Base-by-base conservation (phyloP, 805 yeast genomes). In the Hanseniaspora mollemarum region DNA sequence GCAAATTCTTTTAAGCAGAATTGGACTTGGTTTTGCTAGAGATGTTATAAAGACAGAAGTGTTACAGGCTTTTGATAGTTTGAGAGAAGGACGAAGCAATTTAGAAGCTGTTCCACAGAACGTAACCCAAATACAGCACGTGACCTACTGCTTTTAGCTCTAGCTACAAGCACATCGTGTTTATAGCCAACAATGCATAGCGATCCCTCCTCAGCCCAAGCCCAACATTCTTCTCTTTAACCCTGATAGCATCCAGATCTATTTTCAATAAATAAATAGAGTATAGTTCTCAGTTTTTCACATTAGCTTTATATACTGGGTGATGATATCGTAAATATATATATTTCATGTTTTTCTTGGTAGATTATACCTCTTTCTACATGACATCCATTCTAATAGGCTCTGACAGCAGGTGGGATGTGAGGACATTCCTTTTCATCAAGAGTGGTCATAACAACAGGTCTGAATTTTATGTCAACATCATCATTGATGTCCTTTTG, bases 341-440 rank as follows among this genome's bases (percentile, higher is more conserved):
- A 4, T 7, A 15, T 36, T n/a, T 36, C 16, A 5, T 18, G 21
- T 21, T 28, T 7, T 28, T 8, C 12, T 28, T 28, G 12, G 31
- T 28, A 8, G 7, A 28, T 28, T 12, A 8, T 28, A 28, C 12
- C 31, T 28, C 12, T 7, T 28, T 28, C 31, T 28, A 8, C 31
- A 8, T n/a, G n/a, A n/a, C n/a, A n/a, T n/a, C n/a, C n/a, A n/a
- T 32, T n/a, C 36, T 80, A 90, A 69, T 90, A 90, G 55, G 87
- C 87, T 78, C 98, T 90, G 71, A 83, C 81, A 53, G 94, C 92
- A 54, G 97, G 97, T 58, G 97, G 97, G 56, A 90, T 96, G 45
- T 95, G 74, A 71, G 87, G 84, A 77, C 96, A 87, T 70, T 90
- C 97, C 56, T 69, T 72, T 70, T 79, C 94, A 70, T 92, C 96